Evolutionary conservation across 225 moss, liverwort and hornwort species (phyloP), one percentile per base, ranked within the genome.

Genomic region (Physcomitrellopsis africana): DNA sequence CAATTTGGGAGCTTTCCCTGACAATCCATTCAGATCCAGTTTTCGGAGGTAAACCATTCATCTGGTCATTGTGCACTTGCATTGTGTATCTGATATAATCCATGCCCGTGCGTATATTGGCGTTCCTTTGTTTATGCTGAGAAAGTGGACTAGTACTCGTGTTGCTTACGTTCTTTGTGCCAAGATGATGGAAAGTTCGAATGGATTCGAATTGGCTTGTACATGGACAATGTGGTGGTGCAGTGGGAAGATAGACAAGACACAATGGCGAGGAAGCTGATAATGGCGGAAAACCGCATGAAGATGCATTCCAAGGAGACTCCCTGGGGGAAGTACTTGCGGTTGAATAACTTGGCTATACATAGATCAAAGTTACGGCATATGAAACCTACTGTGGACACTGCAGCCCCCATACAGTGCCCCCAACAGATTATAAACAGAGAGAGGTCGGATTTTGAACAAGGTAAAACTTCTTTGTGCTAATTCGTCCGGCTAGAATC

Each of bases 291-390:
- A 63, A 69, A 76, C 19, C 78, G 85, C 14, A 82, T 69, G 71
- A 85, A 73, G 70, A 81, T 75, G 82, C 58, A 80, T 0, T 49
- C 72, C 0, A 88, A 54, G 22, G 88, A 88, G 62, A 85, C 80
- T 0, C 77, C 85, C 0, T 88, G 82, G 82, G 80, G 72, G 73
- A 88, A 78, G 67, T 85, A 76, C 49, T 57, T 82, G 22, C 78
- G 88, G 0, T 65, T 85, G 70, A 73, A 73, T 48, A 80, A 85
- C 18, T 68, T 85, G 46, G 76, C 68, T 27, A 81, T 60, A 59
- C 88, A 83, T 62, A 75, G 57, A 68, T 12, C 57, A 75, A 77
- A 82, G 9, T 74, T 78, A 59, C 70, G 61, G 0, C 61, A 78
- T 1, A 85, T 85, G 85, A 78, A 85, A 78, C 67, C 70, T 45